Base-by-base conservation (phyloP, 176 grass and related monocot genomes). In the Avena eriantha region DNA sequence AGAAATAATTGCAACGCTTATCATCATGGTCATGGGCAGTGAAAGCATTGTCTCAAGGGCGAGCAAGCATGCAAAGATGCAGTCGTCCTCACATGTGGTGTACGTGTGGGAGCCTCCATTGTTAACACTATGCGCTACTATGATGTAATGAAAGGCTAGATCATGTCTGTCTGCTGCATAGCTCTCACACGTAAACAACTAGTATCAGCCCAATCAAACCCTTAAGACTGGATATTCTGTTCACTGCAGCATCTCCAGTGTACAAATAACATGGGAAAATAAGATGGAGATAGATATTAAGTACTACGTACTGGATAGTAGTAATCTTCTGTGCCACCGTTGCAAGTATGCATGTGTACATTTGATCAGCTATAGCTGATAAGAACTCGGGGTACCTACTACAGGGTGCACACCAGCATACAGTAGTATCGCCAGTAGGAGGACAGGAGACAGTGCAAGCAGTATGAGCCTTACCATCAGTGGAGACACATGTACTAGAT, bases 51-150 rank as follows among this genome's bases (percentile, higher is more conserved):
- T 82, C 79, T 86, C 83, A 75, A 83, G 84, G 35, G 73, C 58
- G 69, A 82, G 61, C 77, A 41, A 34, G 72, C 17, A 77, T 60
- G 59, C 64, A 86, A 49, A 67, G 69, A 64, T 55, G 67, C 56
- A 80, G 82, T 70, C 76, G 82, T 60, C 76, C 14, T 29, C 48
- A 77, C 82, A 89, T 89, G 87, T 89, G 82, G 87, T 89, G 82
- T 29, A 29, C 29, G 80, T 75, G 68, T 80, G 82, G 76, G 87
- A 66, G 34, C 57, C 73, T 78, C 77, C 81, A 75, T 46, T 83
- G 33, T 19, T 73, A 48, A 26, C 33, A 83, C 39, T 41, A 41
- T 41, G 14, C 73, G 63, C 79, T 78, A 18, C 43, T 1, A 29
- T 79, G 18, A 47, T 60, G 63, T 33, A 66, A 66, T 66, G 26